Evolutionary conservation across 2,329 filamentous ascomycete genomes (phyloP), one percentile per base, ranked within the genome.

Genomic region (Zymoseptoria passerinii): DNA sequence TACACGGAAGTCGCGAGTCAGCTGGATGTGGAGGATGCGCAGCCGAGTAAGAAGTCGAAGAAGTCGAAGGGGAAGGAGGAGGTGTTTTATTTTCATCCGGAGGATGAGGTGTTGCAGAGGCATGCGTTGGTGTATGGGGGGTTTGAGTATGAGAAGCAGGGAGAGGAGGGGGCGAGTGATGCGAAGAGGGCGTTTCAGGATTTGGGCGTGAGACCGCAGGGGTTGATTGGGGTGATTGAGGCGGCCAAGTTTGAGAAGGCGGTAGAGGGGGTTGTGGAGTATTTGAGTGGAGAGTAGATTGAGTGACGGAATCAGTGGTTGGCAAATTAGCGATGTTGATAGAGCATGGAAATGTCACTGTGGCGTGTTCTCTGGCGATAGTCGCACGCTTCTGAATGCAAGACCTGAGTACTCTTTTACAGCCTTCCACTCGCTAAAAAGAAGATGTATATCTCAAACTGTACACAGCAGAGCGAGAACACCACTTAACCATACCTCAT

Each of bases 141-240:
- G 54, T 95, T 87, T 70, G 82, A 87, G 18, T 96, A 91, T 73
- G 88, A 86, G 52, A 92, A 89, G 72, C 84, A 90, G 61, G 78
- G 79, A 59, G 88, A 88, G 52, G 89, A 95, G 66, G 84, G 86
- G 4, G 84, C 87, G 62, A 88, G 90, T 56, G 94, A 99, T 77
- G 91, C 90, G 69, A 96, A 95, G 80, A 80, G 94, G 61, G 90
- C 92, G 0, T 99, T 99, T 75, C 90, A 95, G 74, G 94, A 99
- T 67, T 78, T 91, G 77, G 94, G 94, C 0, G 87, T 99, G 67
- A 87, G 86, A 78, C 84, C 92, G 44, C 84, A 85, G 71, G 94
- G 91, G 9, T 87, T 89, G 74, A 79, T 95, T 81, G 90, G 95
- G 68, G 75, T 97, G 71, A 88, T 97, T 66, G 91, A 96, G 74